Evolutionary conservation across 768 basidiomycete species (phyloP).

Genomic region (Mycena haematopus): DNA sequence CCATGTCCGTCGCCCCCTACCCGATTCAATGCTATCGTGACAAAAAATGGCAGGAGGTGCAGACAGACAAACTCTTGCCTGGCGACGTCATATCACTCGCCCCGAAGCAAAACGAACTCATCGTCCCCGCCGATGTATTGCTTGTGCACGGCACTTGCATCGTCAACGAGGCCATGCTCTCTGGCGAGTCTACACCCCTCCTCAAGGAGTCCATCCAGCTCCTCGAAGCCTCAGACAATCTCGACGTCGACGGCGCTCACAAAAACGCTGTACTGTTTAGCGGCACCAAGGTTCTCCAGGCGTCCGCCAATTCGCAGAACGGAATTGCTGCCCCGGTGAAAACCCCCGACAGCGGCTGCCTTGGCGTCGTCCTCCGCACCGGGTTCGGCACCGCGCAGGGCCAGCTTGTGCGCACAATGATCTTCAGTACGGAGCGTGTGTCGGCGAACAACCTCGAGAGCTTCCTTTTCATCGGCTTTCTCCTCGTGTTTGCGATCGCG

Average conservation of each 20-base stretch:
- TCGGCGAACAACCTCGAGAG: conserved; percentile 96
- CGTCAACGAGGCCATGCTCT: conserved; percentile 99
- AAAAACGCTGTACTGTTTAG: conserved; percentile 91
- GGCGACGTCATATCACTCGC: conserved; percentile 90
- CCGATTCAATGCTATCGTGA: conserved; percentile 84
- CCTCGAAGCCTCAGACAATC: conserved; percentile 70
- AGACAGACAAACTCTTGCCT: conserved; percentile 88
- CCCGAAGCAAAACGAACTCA: conserved; percentile 79
- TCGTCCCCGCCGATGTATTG: conserved; percentile 91
- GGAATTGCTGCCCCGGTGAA: conserved; percentile 53
- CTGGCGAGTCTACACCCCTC: conserved; percentile 96
- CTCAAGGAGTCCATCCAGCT: conserved; percentile 95
- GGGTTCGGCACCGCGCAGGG: conserved; percentile 98
- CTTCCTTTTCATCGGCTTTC: conserved; percentile 97
- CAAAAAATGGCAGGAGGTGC: conserved; percentile 78
- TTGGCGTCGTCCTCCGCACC: conserved; percentile 91
- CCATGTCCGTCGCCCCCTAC: conserved; percentile 94
- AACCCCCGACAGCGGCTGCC: conserved; percentile 91
- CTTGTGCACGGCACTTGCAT: conserved; percentile 93
- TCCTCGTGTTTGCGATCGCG: conserved; percentile 96
- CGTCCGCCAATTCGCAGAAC: conserved; percentile 40
- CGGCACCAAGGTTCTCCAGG: conserved; percentile 96
- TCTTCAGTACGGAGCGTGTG: conserved; percentile 96
- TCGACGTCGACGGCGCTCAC: conserved; percentile 88
- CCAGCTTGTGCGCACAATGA: conserved; percentile 97